phyloP scores from a whole-genome alignment of 1,284 basidiomycete species.

The Sporisorium graminicola region DNA sequence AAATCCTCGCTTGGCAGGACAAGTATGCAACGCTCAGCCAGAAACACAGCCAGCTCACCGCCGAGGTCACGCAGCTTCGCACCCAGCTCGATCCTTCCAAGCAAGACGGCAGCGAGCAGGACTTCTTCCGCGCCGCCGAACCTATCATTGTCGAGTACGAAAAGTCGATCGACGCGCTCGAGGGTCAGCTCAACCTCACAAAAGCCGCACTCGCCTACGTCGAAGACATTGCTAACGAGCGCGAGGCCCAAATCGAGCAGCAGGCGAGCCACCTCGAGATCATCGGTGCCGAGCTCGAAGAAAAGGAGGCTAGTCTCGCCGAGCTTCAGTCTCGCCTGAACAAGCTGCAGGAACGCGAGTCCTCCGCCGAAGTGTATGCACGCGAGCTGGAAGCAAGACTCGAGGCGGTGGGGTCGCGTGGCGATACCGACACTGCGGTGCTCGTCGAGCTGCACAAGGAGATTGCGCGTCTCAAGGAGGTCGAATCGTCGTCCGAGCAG shows the following conservation, averaged over 20 bases:
- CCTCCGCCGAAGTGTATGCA: constrained; percentile 91
- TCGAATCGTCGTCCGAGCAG: constrained; percentile 78
- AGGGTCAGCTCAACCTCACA: constrained; percentile 90
- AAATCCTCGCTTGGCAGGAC: constrained; percentile 80
- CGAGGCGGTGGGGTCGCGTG: constrained; percentile 82
- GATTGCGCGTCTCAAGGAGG: constrained; percentile 81
- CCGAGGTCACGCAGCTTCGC: constrained; percentile 79
- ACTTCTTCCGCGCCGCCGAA: constrained; percentile 95
- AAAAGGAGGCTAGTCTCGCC: constrained; percentile 82
- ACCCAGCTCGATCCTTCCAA: constrained; percentile 51
- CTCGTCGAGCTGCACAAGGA: constrained; percentile 86
- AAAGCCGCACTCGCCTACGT: constrained; percentile 88
- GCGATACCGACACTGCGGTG: constrained; percentile 80
- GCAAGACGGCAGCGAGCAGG: constrained; percentile 74
- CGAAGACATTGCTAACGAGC: constrained; percentile 90
- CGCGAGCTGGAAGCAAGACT: constrained; percentile 91
- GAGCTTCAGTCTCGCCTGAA: constrained; percentile 83
- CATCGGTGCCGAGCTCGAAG: constrained; percentile 78
- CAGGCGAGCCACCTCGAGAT: constrained; percentile 71
- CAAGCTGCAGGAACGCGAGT: constrained; percentile 88
- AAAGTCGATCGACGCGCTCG: constrained; percentile 93
- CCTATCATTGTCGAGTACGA: constrained; percentile 97
- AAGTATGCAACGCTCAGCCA: constrained; percentile 86
- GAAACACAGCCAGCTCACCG: constrained; percentile 85
- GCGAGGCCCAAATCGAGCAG: constrained; percentile 80